Evolutionary conservation across 768 basidiomycete genomes (phyloP), one percentile per base, ranked within the genome.

Genomic region (Trametes villosa): DNA sequence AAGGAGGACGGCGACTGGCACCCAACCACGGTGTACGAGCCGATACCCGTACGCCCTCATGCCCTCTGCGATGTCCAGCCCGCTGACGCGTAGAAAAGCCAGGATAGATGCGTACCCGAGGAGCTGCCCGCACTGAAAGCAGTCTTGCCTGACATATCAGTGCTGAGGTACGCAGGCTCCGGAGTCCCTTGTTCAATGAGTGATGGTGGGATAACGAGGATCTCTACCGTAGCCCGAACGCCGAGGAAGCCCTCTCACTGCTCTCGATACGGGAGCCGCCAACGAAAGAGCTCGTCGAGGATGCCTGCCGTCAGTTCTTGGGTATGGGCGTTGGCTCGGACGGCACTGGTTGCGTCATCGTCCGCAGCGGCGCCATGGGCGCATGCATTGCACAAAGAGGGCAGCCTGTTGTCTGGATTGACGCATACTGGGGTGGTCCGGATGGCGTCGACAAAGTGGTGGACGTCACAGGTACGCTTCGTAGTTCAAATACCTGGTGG

Each of bases 81-180:
- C 24, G 27, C 61, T 66, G 41, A 65, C 36, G 38, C 62, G 45
- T 6, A n/a, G 51, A 53, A 33, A 60, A 61, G 64, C 63, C 72
- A 94, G 88, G 83, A 89, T 69, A 83, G 87, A 62, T 96, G 94
- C 68, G 72, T 89, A 29, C 93, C 94, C 33, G 86, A 83, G 63
- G 90, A 94, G 69, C 75, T 96, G 9, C 83, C 85, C n/a, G 76
- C 88, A 1, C 79, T 96, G 58, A 76, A 78, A 20, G 64, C 81
- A 30, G 79, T 89, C 27, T 72, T 96, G 34, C 79, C 83, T 17
- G 75, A 74, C 24, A 80, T 96, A 51, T 73, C 80, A 33, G 80
- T 96, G 30, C 75, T 96, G 29, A 94, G 91, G 87, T 89, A 65
- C 20, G 74, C 27, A 3, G 20, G 20, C 63, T 40, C 36, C 22